Conservation (phyloP, 2,329 filamentous ascomycete genomes). For the Epichloe uncinata region DNA sequence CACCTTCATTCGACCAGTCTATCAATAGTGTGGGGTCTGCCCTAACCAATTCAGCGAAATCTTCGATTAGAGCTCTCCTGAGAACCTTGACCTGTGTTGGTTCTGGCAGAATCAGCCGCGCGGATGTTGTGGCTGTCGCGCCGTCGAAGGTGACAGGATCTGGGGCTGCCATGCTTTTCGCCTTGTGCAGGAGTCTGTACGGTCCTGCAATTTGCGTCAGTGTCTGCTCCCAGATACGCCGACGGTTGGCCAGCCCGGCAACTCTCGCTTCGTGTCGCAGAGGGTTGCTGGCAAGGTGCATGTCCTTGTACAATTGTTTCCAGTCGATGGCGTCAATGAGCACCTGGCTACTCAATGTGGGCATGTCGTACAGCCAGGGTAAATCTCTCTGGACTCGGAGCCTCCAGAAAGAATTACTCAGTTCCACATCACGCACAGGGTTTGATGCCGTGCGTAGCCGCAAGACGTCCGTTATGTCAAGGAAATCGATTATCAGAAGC, state of each 20-base stretch:
- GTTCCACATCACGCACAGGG: neutral
- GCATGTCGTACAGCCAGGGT: neutral
- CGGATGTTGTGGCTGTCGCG: neutral
- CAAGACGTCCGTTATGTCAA: neutral
- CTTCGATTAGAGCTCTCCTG: neutral
- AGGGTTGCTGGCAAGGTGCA: neutral
- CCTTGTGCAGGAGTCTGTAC: neutral
- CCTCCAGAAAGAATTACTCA: neutral
- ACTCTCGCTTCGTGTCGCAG: neutral
- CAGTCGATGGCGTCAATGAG: neutral
- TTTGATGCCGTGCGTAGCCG: neutral
- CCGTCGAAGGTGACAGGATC: neutral
- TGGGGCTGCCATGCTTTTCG: neutral
- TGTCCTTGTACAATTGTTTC: neutral
- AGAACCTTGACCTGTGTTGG: neutral
- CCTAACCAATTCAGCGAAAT: neutral
- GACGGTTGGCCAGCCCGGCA: neutral
- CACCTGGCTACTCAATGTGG: neutral
- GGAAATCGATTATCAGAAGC: neutral
- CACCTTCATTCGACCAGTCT: neutral
- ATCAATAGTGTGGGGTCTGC: neutral
- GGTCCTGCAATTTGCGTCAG: neutral
- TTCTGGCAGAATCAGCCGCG: neutral
- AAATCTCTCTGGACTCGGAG: neutral
- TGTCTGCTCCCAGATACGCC: neutral